Conservation (phyloP, 352 stramenopile species). For the Aphanomyces invadans region DNA sequence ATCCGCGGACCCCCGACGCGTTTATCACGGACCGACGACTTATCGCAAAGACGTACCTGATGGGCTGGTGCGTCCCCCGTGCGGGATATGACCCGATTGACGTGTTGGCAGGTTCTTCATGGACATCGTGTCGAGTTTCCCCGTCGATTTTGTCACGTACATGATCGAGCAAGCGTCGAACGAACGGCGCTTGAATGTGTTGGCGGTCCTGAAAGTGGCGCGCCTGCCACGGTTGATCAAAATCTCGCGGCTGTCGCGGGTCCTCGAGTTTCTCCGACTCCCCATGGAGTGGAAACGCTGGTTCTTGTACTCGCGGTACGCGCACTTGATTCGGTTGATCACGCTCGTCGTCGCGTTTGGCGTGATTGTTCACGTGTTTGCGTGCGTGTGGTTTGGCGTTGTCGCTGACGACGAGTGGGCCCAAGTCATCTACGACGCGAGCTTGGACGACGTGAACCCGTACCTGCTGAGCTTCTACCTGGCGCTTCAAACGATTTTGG, state of each 20-base stretch:
- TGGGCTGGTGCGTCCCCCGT: conserved; percentile 42
- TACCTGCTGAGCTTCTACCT: conserved; percentile 65
- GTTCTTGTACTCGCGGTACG: conserved; percentile 72
- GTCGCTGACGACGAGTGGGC: conserved; percentile 43
- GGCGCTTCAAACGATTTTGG: conserved; percentile 67
- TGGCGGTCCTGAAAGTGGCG: conserved; percentile 59
- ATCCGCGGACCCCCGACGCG: conserved; percentile 29
- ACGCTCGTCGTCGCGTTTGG: conserved; percentile 57
- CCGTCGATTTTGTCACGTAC: conserved; percentile 58
- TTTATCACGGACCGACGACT: conserved; percentile 51
- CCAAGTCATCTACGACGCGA: conserved; percentile 28
- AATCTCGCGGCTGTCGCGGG: conserved; percentile 49
- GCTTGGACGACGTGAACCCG: conserved; percentile 32
- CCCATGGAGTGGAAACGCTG: conserved; percentile 60
- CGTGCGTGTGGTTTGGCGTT: conserved; percentile 65
- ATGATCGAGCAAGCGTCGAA: conserved; percentile 41
- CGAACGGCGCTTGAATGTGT: conserved; percentile 43
- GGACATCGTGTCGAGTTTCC: conserved; percentile 63
- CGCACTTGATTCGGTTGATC: conserved; percentile 60
- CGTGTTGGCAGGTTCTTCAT: conserved; percentile 57
- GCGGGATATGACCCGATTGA: background rate
- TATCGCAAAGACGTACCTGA: conserved; percentile 53
- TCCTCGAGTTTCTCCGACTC: conserved; percentile 72
- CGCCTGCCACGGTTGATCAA: conserved; percentile 57
- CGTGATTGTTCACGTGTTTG: conserved; percentile 69